phyloP scores from a whole-genome alignment of 371 early-diverging fungal genomes.

The Mucor saturninus region DNA sequence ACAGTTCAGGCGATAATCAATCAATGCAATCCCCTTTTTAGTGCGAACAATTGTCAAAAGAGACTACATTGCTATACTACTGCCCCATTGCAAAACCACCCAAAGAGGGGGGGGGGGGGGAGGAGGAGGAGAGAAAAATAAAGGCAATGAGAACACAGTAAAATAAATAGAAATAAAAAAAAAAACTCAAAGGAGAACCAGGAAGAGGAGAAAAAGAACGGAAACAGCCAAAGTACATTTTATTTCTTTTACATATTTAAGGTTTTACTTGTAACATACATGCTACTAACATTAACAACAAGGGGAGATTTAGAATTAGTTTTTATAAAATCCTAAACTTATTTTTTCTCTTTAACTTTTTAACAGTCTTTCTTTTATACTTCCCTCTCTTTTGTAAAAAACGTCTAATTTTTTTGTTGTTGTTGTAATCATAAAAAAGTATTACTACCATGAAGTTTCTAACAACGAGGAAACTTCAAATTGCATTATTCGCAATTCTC shows the following conservation, averaged over 20 bases:
- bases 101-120: neutral
- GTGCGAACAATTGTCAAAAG: neutral
- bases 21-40: neutral
- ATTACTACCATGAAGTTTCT: neutral
- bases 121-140: neutral
- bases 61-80: constrained; percentile 2
- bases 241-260: constrained; percentile 5
- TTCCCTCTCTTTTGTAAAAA: no score
- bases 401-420: no score
- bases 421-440: neutral
- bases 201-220: neutral
- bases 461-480: neutral
- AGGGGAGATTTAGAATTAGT: neutral
- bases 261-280: neutral
- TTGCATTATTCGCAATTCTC: constrained; percentile 4
- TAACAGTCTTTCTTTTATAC: no score
- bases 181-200: neutral
- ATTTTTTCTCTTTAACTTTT: neutral
- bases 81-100: neutral
- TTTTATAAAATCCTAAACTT: neutral
- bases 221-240: neutral
- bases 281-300: neutral
- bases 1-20: neutral
- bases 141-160: neutral
- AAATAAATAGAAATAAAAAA: no score